Evolutionary conservation across 805 yeast species (phyloP), one percentile per base, ranked within the genome.

Genomic region (Teunomyces panamensis): DNA sequence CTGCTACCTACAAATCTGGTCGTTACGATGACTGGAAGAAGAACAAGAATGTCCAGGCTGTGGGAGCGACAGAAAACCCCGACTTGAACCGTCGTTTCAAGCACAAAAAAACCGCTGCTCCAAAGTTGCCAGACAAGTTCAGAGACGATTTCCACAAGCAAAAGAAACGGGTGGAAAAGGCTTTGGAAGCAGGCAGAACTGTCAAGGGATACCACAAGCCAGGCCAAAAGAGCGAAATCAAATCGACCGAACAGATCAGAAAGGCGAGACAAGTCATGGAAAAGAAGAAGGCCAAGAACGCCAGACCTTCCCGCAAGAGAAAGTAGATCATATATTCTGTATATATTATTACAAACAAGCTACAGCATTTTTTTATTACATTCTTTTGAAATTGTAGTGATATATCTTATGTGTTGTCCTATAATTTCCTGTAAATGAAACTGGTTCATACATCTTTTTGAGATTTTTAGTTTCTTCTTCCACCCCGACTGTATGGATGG

Each of bases 21-120:
- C 83, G 89, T 55, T 94, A 82, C 60, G 98, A 91, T 47, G 85
- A 84, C 37, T 94, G 99, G 99, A 87, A 87, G 63, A 77, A 83
- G 54, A 81, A 83, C 33, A 80, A 89, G 64, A 80, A 78, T 54
- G 60, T 81, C 39, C 74, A 76, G 46, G 75, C 81, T 41, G 55
- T 73, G 24, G 90, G 88, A 9, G 71, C 85, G 0, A 62, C 71
- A 53, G 88, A 81, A 54, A 62, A 58, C 9, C 49, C 59, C 13
- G 64, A 59, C 32, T 62, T 52, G 39, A 60, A 60, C 43, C 59
- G 69, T 62, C 62, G 78, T 55, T 89, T 81, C 75, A 82, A 82
- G 67, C 98, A 94, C 63, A 82, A 83, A 52, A 80, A 79, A 60
- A 72, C 71, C 42, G 78, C 79, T 51, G 91, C 97, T 2, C 99